Evolutionary conservation across 768 basidiomycete species (phyloP), one percentile per base, ranked within the genome.

Genomic region (Gyrodon lividus): DNA sequence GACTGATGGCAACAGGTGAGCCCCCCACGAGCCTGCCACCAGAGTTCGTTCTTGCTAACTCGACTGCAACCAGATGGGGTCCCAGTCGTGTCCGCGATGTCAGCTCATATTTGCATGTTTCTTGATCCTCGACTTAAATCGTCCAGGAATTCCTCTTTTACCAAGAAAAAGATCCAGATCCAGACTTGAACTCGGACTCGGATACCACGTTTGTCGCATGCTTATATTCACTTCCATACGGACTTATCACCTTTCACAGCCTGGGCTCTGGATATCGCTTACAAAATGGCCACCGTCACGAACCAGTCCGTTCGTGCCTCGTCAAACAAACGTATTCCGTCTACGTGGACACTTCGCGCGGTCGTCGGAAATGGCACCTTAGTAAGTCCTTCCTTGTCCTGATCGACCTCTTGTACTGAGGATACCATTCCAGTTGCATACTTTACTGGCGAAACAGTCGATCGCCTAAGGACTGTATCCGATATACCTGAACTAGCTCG

Each of bases 271-370:
- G 67, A 43, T 63, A 58, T 55, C 66, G 50, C 50, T 56, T 56
- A 43, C 60, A 58, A 55, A 57, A 67, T 46, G 64, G 52, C 46
- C 22, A 42, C 48, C 59, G 50, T 37, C 57, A 65, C 51, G 71
- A 69, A 19, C 60, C 60, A 24, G 59, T 59, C 19, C 73, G 77
- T 41, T 70, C 77, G 48, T 78, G 83, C 43, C 76, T 90, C 24
- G 77, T 87, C 51, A 90, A 90, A 61, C 88, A 91, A 65, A 90
- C 88, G 0, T 91, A 88, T 63, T 89, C 87, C 7, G 87, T 87
- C 24, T 87, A 77, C 58, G 84, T 89, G 33, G 77, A 85, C n/a
- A 84, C 81, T 2, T 59, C 76, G 17, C 69, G 74, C 49, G 87
- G 86, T n/a, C 78, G 79, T 51, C 76, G 84, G 56, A 91, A 91